A percentile compares a stretch with the other conserved stretches of the same genome.
Evolutionary conservation across 2,329 filamentous ascomycete species (phyloP).

Genomic region (Cladophialophora yegresii): DNA sequence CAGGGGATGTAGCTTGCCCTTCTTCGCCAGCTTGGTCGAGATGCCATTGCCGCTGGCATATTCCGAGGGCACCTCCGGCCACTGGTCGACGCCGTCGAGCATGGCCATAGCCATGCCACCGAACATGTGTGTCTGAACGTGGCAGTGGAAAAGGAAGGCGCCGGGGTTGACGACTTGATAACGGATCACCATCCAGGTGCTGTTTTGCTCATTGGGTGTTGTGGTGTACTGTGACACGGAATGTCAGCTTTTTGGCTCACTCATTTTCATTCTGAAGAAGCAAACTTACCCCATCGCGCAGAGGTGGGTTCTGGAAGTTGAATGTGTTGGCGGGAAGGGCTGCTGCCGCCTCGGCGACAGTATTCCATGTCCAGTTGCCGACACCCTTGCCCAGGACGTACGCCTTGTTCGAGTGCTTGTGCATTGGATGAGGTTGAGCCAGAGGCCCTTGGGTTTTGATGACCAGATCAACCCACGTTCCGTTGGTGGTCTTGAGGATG

Average conservation of each 20-base stretch:
- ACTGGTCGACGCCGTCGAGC: constrained; percentile 45
- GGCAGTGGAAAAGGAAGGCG: constrained; percentile 59
- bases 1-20: constrained; percentile 27
- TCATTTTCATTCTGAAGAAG: no score
- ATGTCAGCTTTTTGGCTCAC: not conserved
- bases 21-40: constrained; percentile 25
- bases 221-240: constrained; percentile 43
- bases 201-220: constrained; percentile 38
- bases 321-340: constrained; percentile 51
- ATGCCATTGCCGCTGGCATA: constrained; percentile 34
- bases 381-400: constrained; percentile 58
- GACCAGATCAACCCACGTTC: constrained; percentile 60
- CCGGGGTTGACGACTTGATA: constrained; percentile 59
- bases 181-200: constrained; percentile 55
- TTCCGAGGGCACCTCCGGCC: constrained; percentile 35
- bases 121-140: constrained; percentile 56
- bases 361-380: constrained; percentile 55
- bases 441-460: constrained; percentile 48
- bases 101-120: constrained; percentile 61
- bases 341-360: constrained; percentile 56
- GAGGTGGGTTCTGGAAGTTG: constrained; percentile 60
- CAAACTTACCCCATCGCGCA: constrained; percentile 49
- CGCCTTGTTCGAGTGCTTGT: constrained; percentile 66
- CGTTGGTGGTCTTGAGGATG: constrained; percentile 53
- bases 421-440: constrained; percentile 63